These are phyloP conservation scores for Cladophialophora carrionii DNA, from an alignment of 2,329 filamentous ascomycete species.

Conservation along the genomic window DNA sequence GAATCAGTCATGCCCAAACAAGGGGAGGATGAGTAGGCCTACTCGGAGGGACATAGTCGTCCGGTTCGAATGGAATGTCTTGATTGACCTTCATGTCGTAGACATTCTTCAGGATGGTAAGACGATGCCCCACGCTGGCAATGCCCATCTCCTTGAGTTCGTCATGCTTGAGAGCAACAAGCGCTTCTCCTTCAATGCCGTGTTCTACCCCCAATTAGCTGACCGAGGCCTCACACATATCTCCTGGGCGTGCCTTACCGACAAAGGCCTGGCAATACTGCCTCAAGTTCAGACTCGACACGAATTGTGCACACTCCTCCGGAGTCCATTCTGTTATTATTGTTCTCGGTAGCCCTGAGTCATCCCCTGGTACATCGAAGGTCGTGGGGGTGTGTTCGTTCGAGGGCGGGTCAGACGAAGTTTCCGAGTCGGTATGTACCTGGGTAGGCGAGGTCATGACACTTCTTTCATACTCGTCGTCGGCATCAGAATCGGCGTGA, in stretches of 20 bases:
- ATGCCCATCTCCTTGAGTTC: conserved; percentile 96
- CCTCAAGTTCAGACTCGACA: conserved; percentile 74
- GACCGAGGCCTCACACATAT: conserved; percentile 43
- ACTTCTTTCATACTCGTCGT: conserved; percentile 67
- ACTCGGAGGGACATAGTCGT: conserved; percentile 94
- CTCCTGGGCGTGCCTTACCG: conserved; percentile 56
- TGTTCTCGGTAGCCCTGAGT: conserved; percentile 58
- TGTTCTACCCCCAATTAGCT: conserved; percentile 66
- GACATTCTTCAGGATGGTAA: conserved; percentile 93
- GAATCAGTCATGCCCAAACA: conserved; percentile 26
- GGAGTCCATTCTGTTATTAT: conserved; percentile 67
- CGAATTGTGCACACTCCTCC: conserved; percentile 88
- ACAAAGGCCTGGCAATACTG: conserved; percentile 84
- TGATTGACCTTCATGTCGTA: conserved; percentile 96
- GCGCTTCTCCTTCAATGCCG: conserved; percentile 87
- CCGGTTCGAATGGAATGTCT: conserved; percentile 84
- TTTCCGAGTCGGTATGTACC: conserved; percentile 60
- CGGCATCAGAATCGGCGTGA: conserved; percentile 66
- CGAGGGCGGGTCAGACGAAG: conserved; percentile 61
- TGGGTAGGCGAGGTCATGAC: conserved; percentile 59
- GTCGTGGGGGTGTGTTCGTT: conserved; percentile 67
- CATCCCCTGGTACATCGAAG: conserved; percentile 57
- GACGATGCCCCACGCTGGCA: conserved; percentile 84
- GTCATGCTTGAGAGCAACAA: conserved; percentile 85
- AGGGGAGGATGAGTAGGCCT: conserved; percentile 47